Evolutionary conservation across 106 monocot genomes (phyloP).

Genomic region (Acorus gramineus): DNA sequence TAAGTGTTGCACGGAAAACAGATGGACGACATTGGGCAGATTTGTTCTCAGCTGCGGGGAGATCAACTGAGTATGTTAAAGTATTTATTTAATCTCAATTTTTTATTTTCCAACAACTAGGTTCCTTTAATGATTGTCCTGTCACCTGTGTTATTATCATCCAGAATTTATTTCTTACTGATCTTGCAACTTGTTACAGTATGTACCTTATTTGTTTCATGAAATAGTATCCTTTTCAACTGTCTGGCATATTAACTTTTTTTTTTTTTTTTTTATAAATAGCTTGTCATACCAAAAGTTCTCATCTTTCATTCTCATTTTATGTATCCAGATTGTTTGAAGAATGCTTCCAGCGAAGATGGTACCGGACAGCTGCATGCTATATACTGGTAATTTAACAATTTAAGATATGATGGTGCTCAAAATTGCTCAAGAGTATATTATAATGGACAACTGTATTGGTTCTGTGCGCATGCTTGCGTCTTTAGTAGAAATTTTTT

Average conservation of each 20-base stretch:
- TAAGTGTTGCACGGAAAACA: conserved; percentile 97
- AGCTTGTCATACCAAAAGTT: background rate
- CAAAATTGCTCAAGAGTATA: too few relatives aligned
- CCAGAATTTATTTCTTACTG: background rate
- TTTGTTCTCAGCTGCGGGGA: conserved; percentile 93
- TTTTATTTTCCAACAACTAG: background rate
- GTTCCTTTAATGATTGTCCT: too few relatives aligned
- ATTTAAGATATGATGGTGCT: too few relatives aligned
- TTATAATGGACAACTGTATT: too few relatives aligned
- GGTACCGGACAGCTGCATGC: conserved; percentile 99
- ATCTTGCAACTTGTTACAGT: too few relatives aligned
- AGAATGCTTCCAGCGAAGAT: conserved; percentile 95
- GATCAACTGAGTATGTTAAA: conserved; percentile 89
- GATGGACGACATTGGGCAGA: conserved; percentile 98
- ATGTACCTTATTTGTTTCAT: too few relatives aligned
- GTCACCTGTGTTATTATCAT: too few relatives aligned
- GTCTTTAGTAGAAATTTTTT: too few relatives aligned
- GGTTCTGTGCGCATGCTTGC: too few relatives aligned
- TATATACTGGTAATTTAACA: conserved; percentile 75
- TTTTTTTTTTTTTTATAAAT: background rate
- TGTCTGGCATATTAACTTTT: background rate
- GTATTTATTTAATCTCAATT: background rate
- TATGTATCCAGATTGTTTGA: conserved; percentile 73
- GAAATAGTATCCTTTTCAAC: too few relatives aligned
- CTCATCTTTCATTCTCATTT: too few relatives aligned